phyloP scores from a whole-genome alignment of 768 basidiomycete species.

The Serendipita sp. region DNA sequence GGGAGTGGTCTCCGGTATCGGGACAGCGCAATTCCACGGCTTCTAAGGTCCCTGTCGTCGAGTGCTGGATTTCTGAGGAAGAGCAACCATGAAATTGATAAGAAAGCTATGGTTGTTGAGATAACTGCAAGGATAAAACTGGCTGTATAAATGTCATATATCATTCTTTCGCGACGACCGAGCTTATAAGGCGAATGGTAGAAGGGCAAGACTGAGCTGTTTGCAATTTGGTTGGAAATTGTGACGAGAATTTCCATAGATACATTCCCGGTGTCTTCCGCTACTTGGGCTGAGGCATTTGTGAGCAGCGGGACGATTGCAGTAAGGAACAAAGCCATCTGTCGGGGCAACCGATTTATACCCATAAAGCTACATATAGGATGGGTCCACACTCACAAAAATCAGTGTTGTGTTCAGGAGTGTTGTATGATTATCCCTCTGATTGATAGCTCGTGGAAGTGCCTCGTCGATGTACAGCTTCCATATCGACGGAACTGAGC shows the following conservation, averaged over 20 bases:
- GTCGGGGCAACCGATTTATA: not conserved
- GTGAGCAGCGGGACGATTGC: not conserved
- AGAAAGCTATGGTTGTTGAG: too few species aligned
- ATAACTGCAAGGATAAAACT: too few species aligned
- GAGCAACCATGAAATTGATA: too few species aligned
- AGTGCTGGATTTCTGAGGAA: too few species aligned
- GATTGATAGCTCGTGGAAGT: not conserved
- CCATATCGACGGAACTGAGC: too few species aligned
- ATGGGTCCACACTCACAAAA: not conserved
- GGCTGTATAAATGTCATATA: not conserved
- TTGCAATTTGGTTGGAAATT: not conserved
- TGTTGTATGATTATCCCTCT: not conserved
- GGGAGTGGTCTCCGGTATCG: too few species aligned
- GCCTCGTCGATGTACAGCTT: not conserved
- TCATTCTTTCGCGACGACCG: not conserved
- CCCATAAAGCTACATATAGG: not conserved
- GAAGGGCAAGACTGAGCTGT: not conserved
- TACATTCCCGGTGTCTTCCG: not conserved
- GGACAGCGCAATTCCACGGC: too few species aligned
- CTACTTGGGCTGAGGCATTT: not conserved
- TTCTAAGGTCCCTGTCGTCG: too few species aligned
- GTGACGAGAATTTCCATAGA: not conserved
- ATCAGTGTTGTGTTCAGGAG: not conserved
- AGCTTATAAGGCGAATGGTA: not conserved
- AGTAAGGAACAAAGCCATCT: not conserved